Percentiles rank a stretch among this genome's conserved stretches.
phyloP scores from a whole-genome alignment of 192 early-diverging fungal species.

The Entomortierella chlamydospora region DNA sequence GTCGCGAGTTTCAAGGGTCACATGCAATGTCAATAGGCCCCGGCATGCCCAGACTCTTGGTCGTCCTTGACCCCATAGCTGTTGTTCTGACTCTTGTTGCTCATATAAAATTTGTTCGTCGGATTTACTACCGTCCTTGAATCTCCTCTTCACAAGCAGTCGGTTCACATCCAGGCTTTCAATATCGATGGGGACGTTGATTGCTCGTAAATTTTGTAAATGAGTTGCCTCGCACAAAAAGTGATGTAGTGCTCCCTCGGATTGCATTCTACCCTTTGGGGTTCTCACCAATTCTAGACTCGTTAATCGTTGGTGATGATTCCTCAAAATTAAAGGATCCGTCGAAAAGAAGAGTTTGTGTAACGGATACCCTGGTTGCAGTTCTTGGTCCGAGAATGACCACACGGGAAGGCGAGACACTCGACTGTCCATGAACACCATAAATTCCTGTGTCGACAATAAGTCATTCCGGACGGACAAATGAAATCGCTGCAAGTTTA shows the following conservation, averaged over 20 bases:
- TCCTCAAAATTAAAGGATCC: background rate
- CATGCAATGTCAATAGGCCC: background rate
- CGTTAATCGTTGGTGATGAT: slow-evolving; percentile 5
- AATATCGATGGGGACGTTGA: slow-evolving; percentile 2
- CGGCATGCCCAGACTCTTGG: slow-evolving; percentile 5
- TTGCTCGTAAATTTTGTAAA: slow-evolving; percentile 4
- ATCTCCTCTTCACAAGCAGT: background rate
- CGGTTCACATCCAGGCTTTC: slow-evolving; percentile 10
- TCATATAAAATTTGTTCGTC: too few relatives aligned
- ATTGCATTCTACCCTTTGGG: background rate
- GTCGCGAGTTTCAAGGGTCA: background rate
- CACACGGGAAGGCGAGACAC: background rate
- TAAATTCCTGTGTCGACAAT: background rate
- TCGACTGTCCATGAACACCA: background rate
- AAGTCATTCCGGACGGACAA: background rate
- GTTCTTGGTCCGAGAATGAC: slow-evolving; percentile 9
- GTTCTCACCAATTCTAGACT: background rate
- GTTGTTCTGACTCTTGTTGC: background rate
- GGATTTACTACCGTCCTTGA: background rate
- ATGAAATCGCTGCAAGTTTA: background rate
- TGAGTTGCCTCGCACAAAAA: slow-evolving; percentile 2
- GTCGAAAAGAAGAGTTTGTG: background rate
- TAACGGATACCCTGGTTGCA: too few relatives aligned
- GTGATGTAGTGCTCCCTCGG: slow-evolving; percentile 4
- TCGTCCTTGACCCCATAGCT: background rate